Evolutionary conservation across 2,329 filamentous ascomycete species (phyloP).

Genomic region (Penicillium sp.): DNA sequence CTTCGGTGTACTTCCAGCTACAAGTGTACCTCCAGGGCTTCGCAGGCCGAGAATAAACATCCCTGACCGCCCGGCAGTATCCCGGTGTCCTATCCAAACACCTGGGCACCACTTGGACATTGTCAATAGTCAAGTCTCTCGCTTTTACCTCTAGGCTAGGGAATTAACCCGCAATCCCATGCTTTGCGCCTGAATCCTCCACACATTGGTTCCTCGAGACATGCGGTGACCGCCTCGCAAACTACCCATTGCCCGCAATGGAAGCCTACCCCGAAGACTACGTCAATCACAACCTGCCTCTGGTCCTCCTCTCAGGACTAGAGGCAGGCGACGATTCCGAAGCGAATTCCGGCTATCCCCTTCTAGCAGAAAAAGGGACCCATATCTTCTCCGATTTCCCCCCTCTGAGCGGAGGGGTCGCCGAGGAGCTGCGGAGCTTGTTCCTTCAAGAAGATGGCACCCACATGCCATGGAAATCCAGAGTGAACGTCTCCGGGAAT

Average conservation of each 20-base stretch:
- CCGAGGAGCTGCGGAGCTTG: conserved; percentile 64
- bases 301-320: conserved; percentile 80
- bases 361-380: conserved; percentile 58
- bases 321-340: conserved; percentile 39
- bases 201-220: conserved; percentile 14
- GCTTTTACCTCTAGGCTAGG: neutral
- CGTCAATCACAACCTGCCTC: conserved; percentile 81
- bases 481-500: conserved; percentile 50
- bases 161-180: no score
- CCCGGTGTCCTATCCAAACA: conserved; percentile 2
- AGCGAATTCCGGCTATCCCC: conserved; percentile 45
- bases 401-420: conserved; percentile 64
- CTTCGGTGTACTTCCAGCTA: no score
- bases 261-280: conserved; percentile 62
- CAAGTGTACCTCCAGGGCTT: no score
- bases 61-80: conserved; percentile 12
- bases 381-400: conserved; percentile 72
- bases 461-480: conserved; percentile 66
- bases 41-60: neutral
- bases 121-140: neutral
- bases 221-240: conserved; percentile 36
- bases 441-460: conserved; percentile 68
- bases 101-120: neutral
- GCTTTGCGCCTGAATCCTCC: neutral
- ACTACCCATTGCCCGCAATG: conserved; percentile 41